Base-by-base conservation (phyloP, 2,329 filamentous ascomycete genomes). In the Aspergillus awamori region DNA sequence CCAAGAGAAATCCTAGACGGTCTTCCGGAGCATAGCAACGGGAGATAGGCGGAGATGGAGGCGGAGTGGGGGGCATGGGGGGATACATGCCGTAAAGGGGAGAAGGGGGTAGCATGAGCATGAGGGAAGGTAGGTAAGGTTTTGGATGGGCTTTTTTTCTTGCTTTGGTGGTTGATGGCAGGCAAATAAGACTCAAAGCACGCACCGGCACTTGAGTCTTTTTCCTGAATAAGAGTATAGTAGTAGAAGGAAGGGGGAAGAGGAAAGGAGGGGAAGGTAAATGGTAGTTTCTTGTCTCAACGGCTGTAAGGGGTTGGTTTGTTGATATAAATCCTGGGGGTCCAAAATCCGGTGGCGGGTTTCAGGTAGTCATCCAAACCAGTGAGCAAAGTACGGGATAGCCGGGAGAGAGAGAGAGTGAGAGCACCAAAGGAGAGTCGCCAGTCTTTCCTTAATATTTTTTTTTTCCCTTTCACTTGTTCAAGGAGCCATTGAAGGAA, bases 1-100 rank as follows among this genome's bases (percentile, higher is more conserved):
- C 91, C 67, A 98, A 85, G 69, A 94, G 84, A 69, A 89, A 87
- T 77, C 94, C 93, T 83, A 98, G 80, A 73, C 93, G 88, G 74
- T 93, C 91, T 84, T 97, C 91, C 45, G 93, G 92, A 59, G 86
- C 79, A 70, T 85, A 81, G 64, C 86, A 87, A 58, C 84, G 79
- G 56, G 74, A 67, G 57, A 74, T 63, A 41, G 80, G 76, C 26
- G 80, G 76, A 39, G 80, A 80, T 33, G 77, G 72, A 39, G 79
- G 79, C 58, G 80, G 80, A 54, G 80, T 82, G 41, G 79, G 77
- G 36, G 81, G 72, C 74, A 80, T 78, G 66, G 72, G 72, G 55
- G 78, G 77, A 70, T 77, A 79, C 76, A 80, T 79, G 70, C 65
- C 74, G 38, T 59, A 67, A 20, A 63, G 58, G 53, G 53, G 61